Conservation (phyloP, 306 rosid species). For the Dryas drummondii region DNA sequence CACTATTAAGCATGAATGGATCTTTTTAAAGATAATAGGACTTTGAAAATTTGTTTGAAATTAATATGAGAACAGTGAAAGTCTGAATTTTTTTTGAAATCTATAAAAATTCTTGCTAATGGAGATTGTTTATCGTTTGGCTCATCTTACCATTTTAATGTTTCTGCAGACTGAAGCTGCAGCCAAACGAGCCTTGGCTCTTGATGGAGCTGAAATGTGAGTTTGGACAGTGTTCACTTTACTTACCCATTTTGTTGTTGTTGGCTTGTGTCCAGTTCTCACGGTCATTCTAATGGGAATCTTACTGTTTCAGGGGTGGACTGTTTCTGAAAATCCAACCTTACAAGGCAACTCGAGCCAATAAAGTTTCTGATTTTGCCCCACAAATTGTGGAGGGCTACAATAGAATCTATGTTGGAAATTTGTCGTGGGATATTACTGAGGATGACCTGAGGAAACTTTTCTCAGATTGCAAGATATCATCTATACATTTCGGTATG, state of each 20-base stretch:
- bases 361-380: conserved; percentile 61
- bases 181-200: conserved; percentile 83
- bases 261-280: conserved; percentile 7
- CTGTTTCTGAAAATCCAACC: conserved; percentile 80
- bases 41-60: background rate
- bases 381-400: conserved; percentile 76
- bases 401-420: conserved; percentile 83
- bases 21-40: background rate
- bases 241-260: conserved; percentile 9
- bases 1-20: background rate
- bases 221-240: conserved; percentile 31
- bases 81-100: background rate
- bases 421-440: conserved; percentile 80
- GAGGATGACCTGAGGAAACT: conserved; percentile 73
- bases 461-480: conserved; percentile 58
- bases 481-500: conserved; percentile 62
- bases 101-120: background rate
- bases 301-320: conserved; percentile 73
- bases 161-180: conserved; percentile 85
- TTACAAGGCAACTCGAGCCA: conserved; percentile 48
- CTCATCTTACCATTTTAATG: conserved; percentile 23
- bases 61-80: conserved; percentile 5
- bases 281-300: conserved; percentile 20
- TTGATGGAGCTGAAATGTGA: conserved; percentile 95
- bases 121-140: background rate